Evolutionary conservation across 1,284 basidiomycete genomes (phyloP), one percentile per base, ranked within the genome.

Genomic region (Peniophora sp.): DNA sequence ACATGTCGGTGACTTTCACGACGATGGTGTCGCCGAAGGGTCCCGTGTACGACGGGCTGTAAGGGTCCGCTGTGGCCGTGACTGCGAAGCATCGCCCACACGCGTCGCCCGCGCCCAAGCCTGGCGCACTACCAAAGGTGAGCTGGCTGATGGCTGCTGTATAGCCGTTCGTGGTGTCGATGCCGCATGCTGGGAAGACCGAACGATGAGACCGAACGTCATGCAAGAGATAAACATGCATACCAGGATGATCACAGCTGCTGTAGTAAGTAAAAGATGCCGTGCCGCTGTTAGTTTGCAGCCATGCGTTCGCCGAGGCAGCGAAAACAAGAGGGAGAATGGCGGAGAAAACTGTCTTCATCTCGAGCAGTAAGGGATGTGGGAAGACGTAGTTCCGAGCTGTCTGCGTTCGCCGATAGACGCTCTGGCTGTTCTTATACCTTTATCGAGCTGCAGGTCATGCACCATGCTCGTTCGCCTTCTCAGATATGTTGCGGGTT

Each of bases 81-180:
- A 81, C 35, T 12, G 69, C 63, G 59, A 80, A 81, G 67, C 79
- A 80, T 43, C 78, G 73, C 20, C 78, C 78, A 56, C 79, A 83
- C 17, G 76, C 79, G 61, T 81, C 79, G 19, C 79, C 79, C 9
- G 76, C 63, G 16, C 78, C 78, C 0, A 66, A 36, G 0, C 77
- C 77, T 12, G 78, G 73, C 8, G 59, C 51, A 23, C 76, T 67
- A 38, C 78, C 79, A 55, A 78, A 81, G 0, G 78, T 62, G 27
- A 80, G 70, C 62, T 80, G 77, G 59, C 69, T 77, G 10, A 81
- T 70, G 2, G 79, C 79, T n/a, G 79, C 79, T 6, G 75, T 78
- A 60, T 66, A 80, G 6, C 80, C 80, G 22, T 59, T 62, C 1
- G 71, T 75, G 12, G 68, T 55, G 27, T 32, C 27, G 51, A 70